Conservation (phyloP, 768 basidiomycete genomes). For the Leccinum boreale region DNA sequence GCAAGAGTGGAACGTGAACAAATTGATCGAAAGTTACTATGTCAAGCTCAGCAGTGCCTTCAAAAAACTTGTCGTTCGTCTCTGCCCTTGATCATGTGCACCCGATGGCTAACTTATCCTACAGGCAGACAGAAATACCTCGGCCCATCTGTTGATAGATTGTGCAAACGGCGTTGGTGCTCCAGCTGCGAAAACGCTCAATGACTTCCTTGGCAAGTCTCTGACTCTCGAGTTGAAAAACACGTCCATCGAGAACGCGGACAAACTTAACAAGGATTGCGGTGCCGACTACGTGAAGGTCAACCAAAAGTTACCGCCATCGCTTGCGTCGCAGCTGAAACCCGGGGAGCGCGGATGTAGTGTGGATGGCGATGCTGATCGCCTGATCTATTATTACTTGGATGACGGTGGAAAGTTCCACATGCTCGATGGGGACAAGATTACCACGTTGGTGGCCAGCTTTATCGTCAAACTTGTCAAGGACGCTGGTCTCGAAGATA, state of each 20-base stretch:
- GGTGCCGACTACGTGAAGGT: constrained; percentile 99
- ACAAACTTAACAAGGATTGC: constrained; percentile 80
- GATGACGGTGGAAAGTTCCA: constrained; percentile 76
- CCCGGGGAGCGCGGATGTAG: constrained; percentile 85
- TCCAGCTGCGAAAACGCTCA: constrained; percentile 59
- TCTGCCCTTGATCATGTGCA: not conserved
- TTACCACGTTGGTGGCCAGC: constrained; percentile 87
- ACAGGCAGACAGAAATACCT: constrained; percentile 56
- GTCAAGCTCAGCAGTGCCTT: constrained; percentile 79
- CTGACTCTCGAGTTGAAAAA: constrained; percentile 71
- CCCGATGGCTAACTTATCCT: constrained; percentile 5
- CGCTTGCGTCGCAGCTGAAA: constrained; percentile 56
- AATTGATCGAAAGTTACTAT: constrained; percentile 81
- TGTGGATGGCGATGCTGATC: constrained; percentile 96
- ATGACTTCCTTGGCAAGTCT: constrained; percentile 53
- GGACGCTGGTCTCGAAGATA: constrained; percentile 71
- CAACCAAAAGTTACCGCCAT: constrained; percentile 79
- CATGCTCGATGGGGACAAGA: constrained; percentile 98
- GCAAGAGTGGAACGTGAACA: constrained; percentile 73
- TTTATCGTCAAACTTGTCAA: constrained; percentile 91
- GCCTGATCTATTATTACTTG: constrained; percentile 92
- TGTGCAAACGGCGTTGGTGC: constrained; percentile 99
- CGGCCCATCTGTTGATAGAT: constrained; percentile 74
- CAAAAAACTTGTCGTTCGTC: constrained; percentile 80
- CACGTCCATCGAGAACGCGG: constrained; percentile 56